Conservation (phyloP, 208 protist species). For the Wallacemonas collosoma region DNA sequence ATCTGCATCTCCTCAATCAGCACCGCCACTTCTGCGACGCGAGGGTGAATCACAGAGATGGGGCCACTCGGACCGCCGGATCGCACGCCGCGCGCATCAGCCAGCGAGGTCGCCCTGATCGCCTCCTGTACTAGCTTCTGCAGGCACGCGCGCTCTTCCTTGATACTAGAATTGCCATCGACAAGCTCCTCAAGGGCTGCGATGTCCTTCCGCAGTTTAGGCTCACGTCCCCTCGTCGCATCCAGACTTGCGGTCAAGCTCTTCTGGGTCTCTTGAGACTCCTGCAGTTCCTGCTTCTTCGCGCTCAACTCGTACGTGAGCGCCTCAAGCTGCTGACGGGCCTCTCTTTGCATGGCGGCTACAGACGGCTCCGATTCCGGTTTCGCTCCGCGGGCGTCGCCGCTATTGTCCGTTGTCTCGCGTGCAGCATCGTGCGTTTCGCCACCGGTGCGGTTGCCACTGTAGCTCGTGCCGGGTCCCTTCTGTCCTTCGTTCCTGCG, state of each 20-base stretch:
- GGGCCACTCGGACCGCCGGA: slow-evolving; percentile 9
- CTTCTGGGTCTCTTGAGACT: slow-evolving; percentile 11
- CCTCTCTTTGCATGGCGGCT: background rate
- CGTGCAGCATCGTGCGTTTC: no score
- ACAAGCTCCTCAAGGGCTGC: slow-evolving; percentile 12
- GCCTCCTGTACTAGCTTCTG: slow-evolving; percentile 27
- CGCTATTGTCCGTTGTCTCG: no score
- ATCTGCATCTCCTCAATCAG: slow-evolving; percentile 80
- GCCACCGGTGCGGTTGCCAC: no score
- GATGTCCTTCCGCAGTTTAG: slow-evolving; percentile 12
- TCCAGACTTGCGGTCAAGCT: background rate
- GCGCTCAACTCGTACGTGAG: slow-evolving; percentile 6
- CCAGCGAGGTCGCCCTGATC: slow-evolving; percentile 25
- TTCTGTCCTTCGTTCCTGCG: background rate
- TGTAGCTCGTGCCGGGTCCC: no score
- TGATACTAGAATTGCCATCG: slow-evolving; percentile 5
- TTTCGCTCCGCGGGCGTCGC: no score
- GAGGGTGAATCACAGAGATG: slow-evolving; percentile 57
- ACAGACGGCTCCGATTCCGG: no score
- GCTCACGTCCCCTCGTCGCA: slow-evolving; percentile 2
- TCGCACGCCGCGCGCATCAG: background rate
- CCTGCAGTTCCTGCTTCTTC: background rate
- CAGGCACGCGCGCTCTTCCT: slow-evolving; percentile 21
- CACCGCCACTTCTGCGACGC: slow-evolving; percentile 66
- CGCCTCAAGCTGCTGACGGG: background rate